A percentile compares a stretch with the other conserved stretches of the same genome.
These are phyloP conservation scores for Solanum chilense DNA, from an alignment of 257 asterid genomes.

Conservation along the genomic window DNA sequence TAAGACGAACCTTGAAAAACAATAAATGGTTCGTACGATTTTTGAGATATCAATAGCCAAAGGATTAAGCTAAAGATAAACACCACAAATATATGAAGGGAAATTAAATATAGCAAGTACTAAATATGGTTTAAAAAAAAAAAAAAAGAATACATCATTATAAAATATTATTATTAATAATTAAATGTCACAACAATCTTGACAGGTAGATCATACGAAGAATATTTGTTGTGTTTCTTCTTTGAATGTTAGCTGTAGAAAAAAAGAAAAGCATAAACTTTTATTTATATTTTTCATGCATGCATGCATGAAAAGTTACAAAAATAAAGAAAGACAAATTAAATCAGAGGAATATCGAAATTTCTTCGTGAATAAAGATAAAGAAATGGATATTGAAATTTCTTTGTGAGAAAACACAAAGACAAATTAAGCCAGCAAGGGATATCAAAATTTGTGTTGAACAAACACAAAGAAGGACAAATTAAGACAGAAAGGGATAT, in stretches of 20 bases:
- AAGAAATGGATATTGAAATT: neutral
- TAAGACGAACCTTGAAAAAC: neutral
- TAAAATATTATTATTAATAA: neutral
- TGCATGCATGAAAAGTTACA: neutral
- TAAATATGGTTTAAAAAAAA: neutral
- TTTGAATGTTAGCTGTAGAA: neutral
- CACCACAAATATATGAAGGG: neutral
- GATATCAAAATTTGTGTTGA: neutral
- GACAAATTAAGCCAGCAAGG: neutral
- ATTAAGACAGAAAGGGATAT: neutral
- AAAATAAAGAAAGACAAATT: neutral
- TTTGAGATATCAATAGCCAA: neutral
- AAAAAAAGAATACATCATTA: neutral
- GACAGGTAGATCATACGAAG: neutral
- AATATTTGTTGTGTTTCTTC: neutral
- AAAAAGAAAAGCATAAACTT: neutral
- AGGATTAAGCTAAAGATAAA: neutral
- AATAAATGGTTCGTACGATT: neutral
- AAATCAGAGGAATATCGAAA: too few species aligned
- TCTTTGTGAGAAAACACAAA: neutral
- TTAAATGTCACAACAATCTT: neutral
- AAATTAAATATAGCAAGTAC: neutral
- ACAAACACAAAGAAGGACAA: neutral
- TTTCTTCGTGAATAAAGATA: too few species aligned
- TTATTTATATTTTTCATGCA: neutral